Evolutionary conservation across 345 rosid genomes (phyloP), one percentile per base, ranked within the genome.

Genomic region (Populus simonii): DNA sequence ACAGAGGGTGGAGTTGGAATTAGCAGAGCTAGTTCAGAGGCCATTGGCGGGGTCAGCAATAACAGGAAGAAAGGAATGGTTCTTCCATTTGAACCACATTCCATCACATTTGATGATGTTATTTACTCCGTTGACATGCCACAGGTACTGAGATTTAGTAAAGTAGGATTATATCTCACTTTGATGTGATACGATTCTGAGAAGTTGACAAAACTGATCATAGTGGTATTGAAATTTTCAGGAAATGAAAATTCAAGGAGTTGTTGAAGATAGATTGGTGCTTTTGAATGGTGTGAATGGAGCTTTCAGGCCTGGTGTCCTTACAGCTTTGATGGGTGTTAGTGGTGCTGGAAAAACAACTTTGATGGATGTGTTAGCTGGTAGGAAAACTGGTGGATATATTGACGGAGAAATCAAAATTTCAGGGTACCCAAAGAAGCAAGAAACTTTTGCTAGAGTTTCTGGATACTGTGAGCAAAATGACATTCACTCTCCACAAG

Each of bases 291-390:
- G 93, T 33, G 92, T 93, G 39, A 93, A 88, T 35, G 96, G 97
- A 63, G 86, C 97, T 43, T 92, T 92, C 79, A 87, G 93, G 85
- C 95, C 97, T 17, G 97, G 97, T 5, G 93, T 92, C 74, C 93
- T 92, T 6, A 92, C 97, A 20, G 93, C 94, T 81, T 83, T 89
- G 49, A 91, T 91, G 95, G 95, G 93, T 73, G 91, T 89, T 47
- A 88, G 91, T 22, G 96, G 96, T n/a, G 96, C 97, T 7, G 97
- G 97, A 5, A 93, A 93, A 85, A 91, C 97, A 10, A 93, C 97
- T 76, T 62, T 93, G 74, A 90, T 93, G 97, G 97, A 93, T 85
- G 97, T 93, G 71, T 80, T 93, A 25, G 96, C 98, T 39, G 98
- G 98, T 72, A 86, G 98, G 77, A 93, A 93, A 85, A 90, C 93